Evolutionary conservation across 306 rosid genomes (phyloP).

Genomic region (Vicia sativa): DNA sequence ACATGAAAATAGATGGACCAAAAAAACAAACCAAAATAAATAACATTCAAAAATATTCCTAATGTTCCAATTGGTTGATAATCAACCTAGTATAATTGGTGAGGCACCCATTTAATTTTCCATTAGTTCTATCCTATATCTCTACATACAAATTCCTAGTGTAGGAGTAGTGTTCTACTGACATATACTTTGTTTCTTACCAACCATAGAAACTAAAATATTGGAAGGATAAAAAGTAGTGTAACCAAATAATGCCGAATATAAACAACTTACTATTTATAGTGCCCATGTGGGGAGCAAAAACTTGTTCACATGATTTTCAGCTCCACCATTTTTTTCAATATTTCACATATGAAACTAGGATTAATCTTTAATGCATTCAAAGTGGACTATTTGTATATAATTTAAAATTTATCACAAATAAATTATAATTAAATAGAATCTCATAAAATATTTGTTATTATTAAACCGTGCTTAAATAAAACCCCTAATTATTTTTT

Average conservation of each 20-base stretch:
- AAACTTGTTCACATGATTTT: slow-evolving; percentile 45
- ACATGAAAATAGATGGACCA: slow-evolving; percentile 67
- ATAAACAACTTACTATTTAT: slow-evolving; percentile 36
- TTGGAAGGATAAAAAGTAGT: slow-evolving; percentile 36
- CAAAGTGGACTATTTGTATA: no score
- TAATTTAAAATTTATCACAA: no score
- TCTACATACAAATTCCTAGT: slow-evolving; percentile 35
- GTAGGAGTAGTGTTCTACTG: slow-evolving; percentile 21
- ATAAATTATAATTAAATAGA: no score
- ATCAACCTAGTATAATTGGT: slow-evolving; percentile 45
- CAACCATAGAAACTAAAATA: slow-evolving; percentile 33
- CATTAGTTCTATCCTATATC: slow-evolving; percentile 17
- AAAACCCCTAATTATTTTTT: no score
- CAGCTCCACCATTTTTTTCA: slow-evolving; percentile 47
- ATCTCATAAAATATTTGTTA: no score
- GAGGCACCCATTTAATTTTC: slow-evolving; percentile 32
- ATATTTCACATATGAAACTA: no score
- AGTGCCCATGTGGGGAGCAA: slow-evolving; percentile 50
- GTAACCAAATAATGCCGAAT: slow-evolving; percentile 43
- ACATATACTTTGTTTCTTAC: slow-evolving; percentile 36
- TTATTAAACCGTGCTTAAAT: no score
- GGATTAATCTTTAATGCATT: no score
- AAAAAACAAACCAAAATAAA: slow-evolving; percentile 43
- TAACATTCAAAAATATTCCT: slow-evolving; percentile 43
- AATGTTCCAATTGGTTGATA: slow-evolving; percentile 40